Evolutionary conservation across 805 yeast genomes (phyloP), one percentile per base, ranked within the genome.

Genomic region (Groenewaldozyma tartarivorans): DNA sequence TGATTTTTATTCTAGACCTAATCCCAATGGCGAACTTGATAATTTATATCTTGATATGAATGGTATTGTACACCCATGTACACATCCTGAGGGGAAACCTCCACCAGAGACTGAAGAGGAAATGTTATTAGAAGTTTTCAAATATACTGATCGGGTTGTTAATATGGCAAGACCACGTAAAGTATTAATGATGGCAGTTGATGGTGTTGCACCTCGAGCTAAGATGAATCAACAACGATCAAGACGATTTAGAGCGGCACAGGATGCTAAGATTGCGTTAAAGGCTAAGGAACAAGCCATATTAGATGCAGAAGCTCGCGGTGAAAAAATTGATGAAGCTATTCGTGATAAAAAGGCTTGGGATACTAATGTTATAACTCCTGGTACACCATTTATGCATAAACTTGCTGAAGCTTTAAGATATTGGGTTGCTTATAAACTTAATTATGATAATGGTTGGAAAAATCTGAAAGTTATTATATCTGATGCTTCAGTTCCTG

Each of bases 181-280:
- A 58, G 77, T 92, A 29, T 69, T 92, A 42, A 76, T 85, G 79
- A 87, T 92, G 60, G 97, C 98, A 2, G 95, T 92, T 26, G 99
- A 92, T 66, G 99, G 99, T 42, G 99, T 92, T 26, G 98, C 98
- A 1, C 98, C 98, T 18, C 72, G 97, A 55, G 98, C 98, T 11
- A 90, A 90, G 58, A 90, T 90, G 96, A 90, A 90, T 58, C 97
- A 90, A 63, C 98, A 90, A 63, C 77, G 98, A 64, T 78, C 96
- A 0, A 79, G 98, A 69, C 77, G 98, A 66, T 90, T 90, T 61
- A 71, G 96, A 61, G 77, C 95, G 19, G 97, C 96, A 1, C 73
- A 77, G 54, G 97, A 90, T 55, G 96, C 96, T 1, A 94, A 90
- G 56, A 77, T 47, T 15, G 31, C 38, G 15, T 97, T 96, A 20